Conservation (phyloP, 176 grass and related monocot genomes). For the Pontederia paniculata region DNA sequence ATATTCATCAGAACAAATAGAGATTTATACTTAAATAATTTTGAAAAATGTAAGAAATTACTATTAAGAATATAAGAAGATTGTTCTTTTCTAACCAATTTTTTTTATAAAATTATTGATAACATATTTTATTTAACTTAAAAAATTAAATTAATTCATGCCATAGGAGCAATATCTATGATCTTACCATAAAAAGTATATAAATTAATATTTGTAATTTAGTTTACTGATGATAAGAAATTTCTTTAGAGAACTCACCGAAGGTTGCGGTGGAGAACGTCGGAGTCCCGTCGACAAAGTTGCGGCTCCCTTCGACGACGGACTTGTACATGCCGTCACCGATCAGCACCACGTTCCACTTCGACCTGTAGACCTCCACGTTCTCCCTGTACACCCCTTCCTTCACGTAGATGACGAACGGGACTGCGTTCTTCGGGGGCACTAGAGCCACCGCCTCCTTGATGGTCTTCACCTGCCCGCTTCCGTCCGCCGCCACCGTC, state of each 20-base stretch:
- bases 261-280: constrained; percentile 32
- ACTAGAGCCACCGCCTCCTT: constrained; percentile 56
- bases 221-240: too few relatives aligned
- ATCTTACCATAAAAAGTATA: too few relatives aligned
- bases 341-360: constrained; percentile 5
- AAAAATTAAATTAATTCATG: too few relatives aligned
- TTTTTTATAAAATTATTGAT: too few relatives aligned
- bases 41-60: too few relatives aligned
- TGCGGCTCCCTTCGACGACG: constrained; percentile 19
- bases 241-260: constrained; percentile 16
- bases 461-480: constrained; percentile 71
- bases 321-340: constrained; percentile 17
- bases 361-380: constrained; percentile 8
- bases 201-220: too few relatives aligned
- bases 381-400: constrained; percentile 12
- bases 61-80: too few relatives aligned
- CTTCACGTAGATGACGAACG: constrained; percentile 10
- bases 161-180: too few relatives aligned
- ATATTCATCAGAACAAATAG: too few relatives aligned
- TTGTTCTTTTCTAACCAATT: too few relatives aligned
- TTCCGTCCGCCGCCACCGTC: constrained; percentile 69
- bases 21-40: too few relatives aligned
- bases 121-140: too few relatives aligned
- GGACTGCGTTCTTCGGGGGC: constrained; percentile 24
- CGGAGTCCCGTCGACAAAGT: constrained; percentile 24